Percentiles rank a stretch among this genome's conserved stretches.
Conservation (phyloP, 2,329 filamentous ascomycete species). For the Cladosporium colombiae region DNA sequence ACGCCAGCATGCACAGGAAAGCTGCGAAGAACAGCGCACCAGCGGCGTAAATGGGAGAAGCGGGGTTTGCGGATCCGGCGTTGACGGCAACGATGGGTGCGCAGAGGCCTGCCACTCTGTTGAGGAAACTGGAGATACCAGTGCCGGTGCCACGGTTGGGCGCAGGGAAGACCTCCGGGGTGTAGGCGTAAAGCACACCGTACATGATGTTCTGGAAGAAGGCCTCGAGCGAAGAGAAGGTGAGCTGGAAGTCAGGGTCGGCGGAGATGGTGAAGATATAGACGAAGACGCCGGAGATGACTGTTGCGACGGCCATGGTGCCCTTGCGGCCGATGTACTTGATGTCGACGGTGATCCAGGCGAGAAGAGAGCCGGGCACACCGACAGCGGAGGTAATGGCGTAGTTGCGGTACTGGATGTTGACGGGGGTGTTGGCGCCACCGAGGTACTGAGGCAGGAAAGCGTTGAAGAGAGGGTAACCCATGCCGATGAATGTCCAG, state of each 20-base stretch:
- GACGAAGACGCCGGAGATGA: conserved; percentile 68
- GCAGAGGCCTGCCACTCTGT: conserved; percentile 65
- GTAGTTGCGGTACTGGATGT: conserved; percentile 72
- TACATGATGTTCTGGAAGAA: conserved; percentile 76
- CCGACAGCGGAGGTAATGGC: conserved; percentile 76
- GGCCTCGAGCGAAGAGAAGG: conserved; percentile 67
- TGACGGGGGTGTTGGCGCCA: conserved; percentile 37
- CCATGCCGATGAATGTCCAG: conserved; percentile 82
- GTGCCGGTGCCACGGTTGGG: conserved; percentile 71
- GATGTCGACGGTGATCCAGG: conserved; percentile 69
- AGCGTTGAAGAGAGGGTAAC: conserved; percentile 84
- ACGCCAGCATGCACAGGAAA: conserved; percentile 43
- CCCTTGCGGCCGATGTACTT: conserved; percentile 73
- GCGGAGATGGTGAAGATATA: conserved; percentile 65
- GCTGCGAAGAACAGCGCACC: conserved; percentile 48
- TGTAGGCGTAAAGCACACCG: conserved; percentile 74
- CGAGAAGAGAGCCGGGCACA: conserved; percentile 74
- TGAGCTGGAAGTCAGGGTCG: conserved; percentile 60
- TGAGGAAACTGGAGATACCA: conserved; percentile 71
- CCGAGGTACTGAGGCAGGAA: conserved; percentile 86
- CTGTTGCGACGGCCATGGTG: conserved; percentile 67
- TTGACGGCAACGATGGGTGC: conserved; percentile 66
- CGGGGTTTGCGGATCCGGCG: conserved; percentile 41
- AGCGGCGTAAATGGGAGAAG: conserved; percentile 46
- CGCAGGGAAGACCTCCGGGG: conserved; percentile 74